Conservation (phyloP, 2,329 filamentous ascomycete genomes). For the Coniosporium tulheliwenetii region DNA sequence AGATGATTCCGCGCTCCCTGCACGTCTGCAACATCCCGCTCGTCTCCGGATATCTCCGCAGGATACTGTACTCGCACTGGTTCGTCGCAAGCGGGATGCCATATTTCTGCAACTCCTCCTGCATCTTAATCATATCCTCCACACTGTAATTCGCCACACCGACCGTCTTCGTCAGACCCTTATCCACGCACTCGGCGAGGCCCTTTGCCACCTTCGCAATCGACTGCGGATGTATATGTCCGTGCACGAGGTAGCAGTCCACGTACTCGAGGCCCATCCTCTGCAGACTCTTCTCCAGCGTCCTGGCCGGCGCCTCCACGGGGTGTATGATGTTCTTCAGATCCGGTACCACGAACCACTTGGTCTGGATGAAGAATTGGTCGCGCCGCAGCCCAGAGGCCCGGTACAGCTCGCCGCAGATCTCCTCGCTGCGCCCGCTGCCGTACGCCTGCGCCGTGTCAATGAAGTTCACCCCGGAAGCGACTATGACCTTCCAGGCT, state of each 20-base stretch:
- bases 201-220: conserved; percentile 24
- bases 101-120: conserved; percentile 21
- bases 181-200: conserved; percentile 26
- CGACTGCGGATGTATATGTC: conserved; percentile 24
- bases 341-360: conserved; percentile 18
- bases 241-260: conserved; percentile 28
- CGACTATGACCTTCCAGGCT: conserved; percentile 22
- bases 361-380: conserved; percentile 25
- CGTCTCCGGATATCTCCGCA: conserved; percentile 25
- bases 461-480: conserved; percentile 24
- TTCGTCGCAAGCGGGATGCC: conserved; percentile 25
- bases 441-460: conserved; percentile 30
- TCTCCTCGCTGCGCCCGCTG: conserved; percentile 24
- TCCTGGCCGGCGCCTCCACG: conserved; percentile 16
- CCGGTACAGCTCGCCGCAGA: conserved; percentile 23
- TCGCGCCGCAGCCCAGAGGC: conserved; percentile 14
- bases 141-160: conserved; percentile 29
- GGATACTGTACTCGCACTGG: conserved; percentile 28
- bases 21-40: conserved; percentile 24
- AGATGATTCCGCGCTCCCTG: conserved; percentile 23
- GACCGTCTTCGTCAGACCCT: conserved; percentile 23
- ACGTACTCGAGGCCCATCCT: conserved; percentile 24
- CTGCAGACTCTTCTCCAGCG: conserved; percentile 21
- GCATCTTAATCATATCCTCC: conserved; percentile 26
- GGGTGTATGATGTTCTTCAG: conserved; percentile 19